Evolutionary conservation across 2,329 filamentous ascomycete species (phyloP), one percentile per base, ranked within the genome.

Genomic region (Fusarium heterosporum): DNA sequence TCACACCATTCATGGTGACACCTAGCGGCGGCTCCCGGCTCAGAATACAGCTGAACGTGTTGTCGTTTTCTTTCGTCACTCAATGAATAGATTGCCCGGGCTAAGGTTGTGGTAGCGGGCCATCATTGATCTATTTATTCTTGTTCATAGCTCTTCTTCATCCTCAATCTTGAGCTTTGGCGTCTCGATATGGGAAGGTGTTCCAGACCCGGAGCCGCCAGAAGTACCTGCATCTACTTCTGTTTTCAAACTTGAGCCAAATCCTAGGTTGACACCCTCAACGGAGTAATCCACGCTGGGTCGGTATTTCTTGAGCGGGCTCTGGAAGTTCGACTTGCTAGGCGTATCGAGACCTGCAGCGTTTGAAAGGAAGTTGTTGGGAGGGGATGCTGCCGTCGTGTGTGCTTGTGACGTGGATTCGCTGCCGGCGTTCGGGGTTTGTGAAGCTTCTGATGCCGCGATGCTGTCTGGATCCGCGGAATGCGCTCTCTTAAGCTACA

Each of bases 401-500:
- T 56, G 39, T 48, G 52, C 52, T 58, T 70, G 59, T 41, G 63
- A 55, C 22, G 66, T 77, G 73, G 63, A 81, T 78, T 32, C 82
- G 78, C 55, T 84, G 81, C 57, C 85, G 82, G 46, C 81, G 78
- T 59, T 80, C 75, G 46, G 79, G 76, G 39, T 79, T 74, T 65
- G 74, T 65, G 67, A 76, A 74, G 74, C 68, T 40, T 76, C 74
- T 7, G 76, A 73, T 2, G 77, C 76, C 25, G 73, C 73, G 36
- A 72, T 72, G 72, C 82, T 83, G 19, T 90, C 82, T 12, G 88
- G 89, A 49, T 93, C 92, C 38, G 85, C 87, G 11, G 92, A 94
- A 76, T 93, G 91, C 67, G 91, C 90, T 67, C 92, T 87, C 83
- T 95, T 95, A 65, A 95, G 87, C 92, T 94, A 73, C 72, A 46